A percentile compares a stretch with the other conserved stretches of the same genome.
These are phyloP conservation scores for Physocladia obscura DNA, from an alignment of 192 early-diverging fungal genomes.

Conservation along the genomic window DNA sequence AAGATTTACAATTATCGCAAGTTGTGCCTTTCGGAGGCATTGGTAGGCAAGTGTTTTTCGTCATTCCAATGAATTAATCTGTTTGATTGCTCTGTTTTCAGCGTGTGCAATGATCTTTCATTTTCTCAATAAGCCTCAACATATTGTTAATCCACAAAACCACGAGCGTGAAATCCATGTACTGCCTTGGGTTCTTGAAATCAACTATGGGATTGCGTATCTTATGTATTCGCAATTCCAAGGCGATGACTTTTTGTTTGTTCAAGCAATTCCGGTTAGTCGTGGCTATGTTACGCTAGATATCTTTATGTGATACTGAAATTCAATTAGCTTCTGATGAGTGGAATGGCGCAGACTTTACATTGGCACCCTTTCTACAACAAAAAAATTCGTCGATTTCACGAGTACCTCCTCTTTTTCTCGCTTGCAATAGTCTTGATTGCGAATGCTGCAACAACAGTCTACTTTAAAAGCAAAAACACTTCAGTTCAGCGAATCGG, in stretches of 20 bases:
- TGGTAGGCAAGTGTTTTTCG: constrained; percentile 1
- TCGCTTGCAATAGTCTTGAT: constrained; percentile 4
- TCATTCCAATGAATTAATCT: neutral
- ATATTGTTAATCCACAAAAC: constrained; percentile 8
- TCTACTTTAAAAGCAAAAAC: constrained; percentile 4
- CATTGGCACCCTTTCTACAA: constrained; percentile 34
- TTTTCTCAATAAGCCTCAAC: constrained; percentile 8
- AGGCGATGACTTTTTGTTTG: constrained; percentile 26
- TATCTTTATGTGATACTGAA: neutral
- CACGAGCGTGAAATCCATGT: constrained; percentile 15
- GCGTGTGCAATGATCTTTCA: constrained; percentile 13
- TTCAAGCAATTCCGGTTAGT: constrained; percentile 23
- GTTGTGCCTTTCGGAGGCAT: constrained; percentile 27
- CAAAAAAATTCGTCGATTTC: constrained; percentile 17
- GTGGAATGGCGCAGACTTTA: constrained; percentile 16
- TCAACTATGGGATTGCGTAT: constrained; percentile 23
- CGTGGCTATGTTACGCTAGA: neutral
- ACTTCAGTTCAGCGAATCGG: neutral
- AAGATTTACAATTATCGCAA: constrained; percentile 12
- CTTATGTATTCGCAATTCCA: constrained; percentile 11
- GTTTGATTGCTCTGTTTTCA: neutral
- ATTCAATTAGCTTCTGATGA: neutral
- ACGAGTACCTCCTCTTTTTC: constrained; percentile 24
- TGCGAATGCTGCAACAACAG: constrained; percentile 18
- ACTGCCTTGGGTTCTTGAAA: constrained; percentile 29